phyloP scores from a whole-genome alignment of 768 basidiomycete genomes.

The Termitomyces sp. region DNA sequence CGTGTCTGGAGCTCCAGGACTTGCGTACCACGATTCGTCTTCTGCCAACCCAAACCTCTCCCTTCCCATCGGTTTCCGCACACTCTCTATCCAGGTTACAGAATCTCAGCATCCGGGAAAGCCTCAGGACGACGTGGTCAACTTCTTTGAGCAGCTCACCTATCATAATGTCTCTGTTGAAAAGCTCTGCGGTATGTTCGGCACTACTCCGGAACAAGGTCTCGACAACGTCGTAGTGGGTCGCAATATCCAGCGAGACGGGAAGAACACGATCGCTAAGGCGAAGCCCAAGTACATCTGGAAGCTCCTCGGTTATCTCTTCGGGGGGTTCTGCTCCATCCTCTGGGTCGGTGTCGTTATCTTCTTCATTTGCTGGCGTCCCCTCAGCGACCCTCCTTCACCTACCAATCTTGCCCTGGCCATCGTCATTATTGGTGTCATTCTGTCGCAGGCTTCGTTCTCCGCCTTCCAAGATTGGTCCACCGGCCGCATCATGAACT shows the following conservation, averaged over 20 bases:
- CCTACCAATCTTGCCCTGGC: constrained; percentile 17
- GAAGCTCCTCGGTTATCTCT: constrained; percentile 17
- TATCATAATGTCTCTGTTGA: constrained; percentile 14
- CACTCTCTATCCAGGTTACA: constrained; percentile 21
- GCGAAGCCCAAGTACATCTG: constrained; percentile 17
- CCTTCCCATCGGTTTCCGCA: constrained; percentile 20
- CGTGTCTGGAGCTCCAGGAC: constrained; percentile 1
- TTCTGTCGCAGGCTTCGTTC: constrained; percentile 11
- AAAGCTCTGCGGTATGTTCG: constrained; percentile 18
- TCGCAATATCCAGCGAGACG: constrained; percentile 19
- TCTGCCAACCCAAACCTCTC: constrained; percentile 8
- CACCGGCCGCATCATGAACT: constrained; percentile 17
- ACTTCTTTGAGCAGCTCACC: constrained; percentile 18
- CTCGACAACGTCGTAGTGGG: constrained; percentile 14
- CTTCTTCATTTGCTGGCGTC: constrained; percentile 17
- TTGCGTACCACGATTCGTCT: constrained; percentile 6
- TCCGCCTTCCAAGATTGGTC: constrained; percentile 16
- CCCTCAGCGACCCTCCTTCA: constrained; percentile 10
- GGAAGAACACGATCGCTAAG: constrained; percentile 18
- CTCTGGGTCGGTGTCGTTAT: constrained; percentile 18
- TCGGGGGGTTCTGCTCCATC: constrained; percentile 22
- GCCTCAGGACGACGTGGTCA: constrained; percentile 12
- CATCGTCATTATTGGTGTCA: constrained; percentile 14
- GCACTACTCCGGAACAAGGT: constrained; percentile 11
- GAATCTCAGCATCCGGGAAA: constrained; percentile 13